Evolutionary conservation across 805 yeast genomes (phyloP), one percentile per base, ranked within the genome.

Genomic region (Tetrapisispora nanseiensis): DNA sequence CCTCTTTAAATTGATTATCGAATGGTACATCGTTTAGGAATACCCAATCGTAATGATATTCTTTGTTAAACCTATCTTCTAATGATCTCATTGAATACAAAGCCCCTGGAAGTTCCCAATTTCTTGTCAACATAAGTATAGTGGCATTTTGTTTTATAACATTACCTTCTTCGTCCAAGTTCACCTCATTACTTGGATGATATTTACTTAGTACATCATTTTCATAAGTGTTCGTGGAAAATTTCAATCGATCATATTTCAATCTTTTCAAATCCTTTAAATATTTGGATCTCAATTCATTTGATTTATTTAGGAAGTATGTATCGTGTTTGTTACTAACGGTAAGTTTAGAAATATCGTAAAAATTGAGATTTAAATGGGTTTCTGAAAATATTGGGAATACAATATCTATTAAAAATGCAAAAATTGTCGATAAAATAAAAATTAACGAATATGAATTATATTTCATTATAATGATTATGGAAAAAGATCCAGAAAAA

Each of bases 41-140:
- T 4, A 84, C 80, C 87, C 89, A 83, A 39, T 83, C 82, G 54
- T 84, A 84, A 43, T 77, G 69, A 58, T 70, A 82, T 40, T 76
- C 68, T 36, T 59, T 63, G 61, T 83, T 83, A 64, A 83, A 83
- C 43, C 86, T 65, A 58, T 82, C 90, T 61, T 83, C 90, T 37
- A 83, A 61, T 8, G 83, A 76, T 54, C 95, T 70, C 75, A 87
- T 86, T 18, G 95, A 76, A 34, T 63, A 57, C 35, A 87, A 61
- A 0, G 92, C 95, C 1, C 82, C 87, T 10, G 72, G 69, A 10
- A 87, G 61, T 59, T 87, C 97, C 65, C 73, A 69, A 58, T 87
- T 87, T 42, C 97, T 68, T 31, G 84, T 95, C 22, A 89, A 72
- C 95, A 89, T 87, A 42, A 89, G 72, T 22, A 89, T 60, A 0